Conservation (phyloP, 2,329 filamentous ascomycete genomes). For the Colletotrichum sp. region DNA sequence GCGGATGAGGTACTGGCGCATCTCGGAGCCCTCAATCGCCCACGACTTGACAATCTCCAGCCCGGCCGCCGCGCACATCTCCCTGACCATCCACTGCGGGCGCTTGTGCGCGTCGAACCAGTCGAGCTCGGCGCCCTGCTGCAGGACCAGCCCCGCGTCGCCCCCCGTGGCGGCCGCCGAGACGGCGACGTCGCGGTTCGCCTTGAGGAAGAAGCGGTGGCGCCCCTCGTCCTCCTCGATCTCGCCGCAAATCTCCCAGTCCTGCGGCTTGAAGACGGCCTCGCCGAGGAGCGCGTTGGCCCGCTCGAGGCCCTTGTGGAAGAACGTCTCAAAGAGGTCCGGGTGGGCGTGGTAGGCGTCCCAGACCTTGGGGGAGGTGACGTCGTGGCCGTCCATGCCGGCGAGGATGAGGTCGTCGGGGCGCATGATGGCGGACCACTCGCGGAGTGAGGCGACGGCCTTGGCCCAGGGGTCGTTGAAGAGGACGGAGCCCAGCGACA, state of each 20-base stretch:
- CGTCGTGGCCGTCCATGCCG: constrained; percentile 46
- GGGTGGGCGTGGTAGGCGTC: constrained; percentile 42
- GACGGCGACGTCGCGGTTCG: constrained; percentile 36
- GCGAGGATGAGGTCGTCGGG: constrained; percentile 39
- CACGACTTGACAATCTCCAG: constrained; percentile 39
- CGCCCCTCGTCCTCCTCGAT: constrained; percentile 39
- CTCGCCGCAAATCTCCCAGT: constrained; percentile 42
- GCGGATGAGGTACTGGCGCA: constrained; percentile 41
- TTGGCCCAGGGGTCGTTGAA: constrained; percentile 44
- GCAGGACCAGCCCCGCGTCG: constrained; percentile 26
- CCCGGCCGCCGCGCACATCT: constrained; percentile 44
- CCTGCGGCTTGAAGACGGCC: constrained; percentile 37
- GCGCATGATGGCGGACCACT: constrained; percentile 40
- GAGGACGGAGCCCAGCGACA: constrained; percentile 44
- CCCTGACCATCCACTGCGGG: not conserved
- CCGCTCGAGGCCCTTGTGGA: constrained; percentile 42
- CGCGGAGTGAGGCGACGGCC: constrained; percentile 38
- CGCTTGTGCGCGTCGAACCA: constrained; percentile 52
- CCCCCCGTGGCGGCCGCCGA: not conserved
- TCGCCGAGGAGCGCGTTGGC: constrained; percentile 40
- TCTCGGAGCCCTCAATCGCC: constrained; percentile 42
- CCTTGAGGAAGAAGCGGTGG: constrained; percentile 44
- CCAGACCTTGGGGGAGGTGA: constrained; percentile 42
- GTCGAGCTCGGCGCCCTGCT: constrained; percentile 39
- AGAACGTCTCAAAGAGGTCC: constrained; percentile 40